These are phyloP conservation scores for Porodaedalea pini DNA, from an alignment of 1,284 basidiomycete genomes.

Conservation along the genomic window DNA sequence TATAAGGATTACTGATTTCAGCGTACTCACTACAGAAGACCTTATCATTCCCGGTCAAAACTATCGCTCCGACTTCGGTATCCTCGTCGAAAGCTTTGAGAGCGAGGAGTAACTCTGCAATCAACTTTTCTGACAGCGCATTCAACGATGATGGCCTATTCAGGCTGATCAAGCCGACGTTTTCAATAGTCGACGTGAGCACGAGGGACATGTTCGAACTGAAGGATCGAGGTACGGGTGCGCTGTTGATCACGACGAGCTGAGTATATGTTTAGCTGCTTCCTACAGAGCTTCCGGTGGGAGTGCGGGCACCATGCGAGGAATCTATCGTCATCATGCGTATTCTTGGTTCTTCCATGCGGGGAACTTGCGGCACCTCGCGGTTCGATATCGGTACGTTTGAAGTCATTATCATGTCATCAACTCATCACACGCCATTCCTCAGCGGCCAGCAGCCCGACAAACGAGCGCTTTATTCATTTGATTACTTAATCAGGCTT, in stretches of 20 bases:
- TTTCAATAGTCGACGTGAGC: slow-evolving; percentile 10
- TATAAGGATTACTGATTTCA: background rate
- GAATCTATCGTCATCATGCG: background rate
- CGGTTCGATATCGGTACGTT: slow-evolving; percentile 6
- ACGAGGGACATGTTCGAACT: slow-evolving; percentile 5
- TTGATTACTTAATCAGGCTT: background rate
- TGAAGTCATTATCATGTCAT: background rate
- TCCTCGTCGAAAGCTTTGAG: slow-evolving; percentile 42
- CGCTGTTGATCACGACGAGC: background rate
- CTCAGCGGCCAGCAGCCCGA: background rate
- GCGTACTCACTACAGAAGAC: slow-evolving; percentile 45
- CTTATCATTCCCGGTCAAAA: slow-evolving; percentile 59
- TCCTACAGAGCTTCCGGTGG: slow-evolving; percentile 6
- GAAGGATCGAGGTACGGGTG: background rate
- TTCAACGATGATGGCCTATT: slow-evolving; percentile 63
- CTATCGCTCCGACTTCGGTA: slow-evolving; percentile 46
- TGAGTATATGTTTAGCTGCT: background rate
- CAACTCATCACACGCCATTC: background rate
- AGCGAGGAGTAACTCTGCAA: slow-evolving; percentile 42
- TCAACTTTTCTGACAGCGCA: slow-evolving; percentile 49
- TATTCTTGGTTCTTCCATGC: background rate
- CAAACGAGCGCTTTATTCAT: background rate
- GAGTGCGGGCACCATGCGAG: slow-evolving; percentile 5
- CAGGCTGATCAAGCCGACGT: slow-evolving; percentile 29
- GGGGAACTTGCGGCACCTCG: background rate